Conservation (phyloP, 1,139 yeast genomes). For the Yamadazyma conglobata region DNA sequence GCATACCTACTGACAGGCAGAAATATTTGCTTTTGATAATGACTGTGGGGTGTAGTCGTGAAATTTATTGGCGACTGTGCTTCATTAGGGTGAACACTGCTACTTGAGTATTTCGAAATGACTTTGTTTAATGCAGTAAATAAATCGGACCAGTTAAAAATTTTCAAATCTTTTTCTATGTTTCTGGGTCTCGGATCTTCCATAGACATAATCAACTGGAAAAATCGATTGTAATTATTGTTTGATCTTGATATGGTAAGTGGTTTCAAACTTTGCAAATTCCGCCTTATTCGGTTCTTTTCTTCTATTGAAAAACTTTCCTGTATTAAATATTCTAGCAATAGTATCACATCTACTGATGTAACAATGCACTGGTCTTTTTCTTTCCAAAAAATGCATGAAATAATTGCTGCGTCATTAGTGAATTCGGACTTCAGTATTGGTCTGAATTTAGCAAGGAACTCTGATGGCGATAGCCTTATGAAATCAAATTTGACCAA, state of each 20-base stretch:
- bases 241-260: constrained; percentile 53
- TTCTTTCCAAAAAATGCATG: constrained; percentile 63
- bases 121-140: constrained; percentile 57
- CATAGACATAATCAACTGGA: constrained; percentile 60
- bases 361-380: constrained; percentile 53
- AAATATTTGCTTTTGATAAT: no score
- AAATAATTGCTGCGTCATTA: constrained; percentile 35
- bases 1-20: no score
- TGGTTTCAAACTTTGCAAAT: constrained; percentile 64
- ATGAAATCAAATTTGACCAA: constrained; percentile 33
- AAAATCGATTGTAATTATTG: constrained; percentile 45
- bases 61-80: no score
- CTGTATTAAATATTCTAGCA: constrained; percentile 56
- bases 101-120: constrained; percentile 52
- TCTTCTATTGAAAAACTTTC: constrained; percentile 63
- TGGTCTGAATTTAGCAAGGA: constrained; percentile 23
- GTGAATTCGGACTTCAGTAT: constrained; percentile 22
- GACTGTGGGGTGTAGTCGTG: no score
- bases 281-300: constrained; percentile 67
- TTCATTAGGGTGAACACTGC: no score
- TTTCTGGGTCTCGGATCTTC: constrained; percentile 67
- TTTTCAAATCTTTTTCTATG: constrained; percentile 71
- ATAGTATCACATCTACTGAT: constrained; percentile 59
- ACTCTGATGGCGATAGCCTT: constrained; percentile 21
- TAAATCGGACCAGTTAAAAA: constrained; percentile 57